Evolutionary conservation across 2,329 filamentous ascomycete species (phyloP), one percentile per base, ranked within the genome.

Genomic region (Chaetoscypha palmicola): DNA sequence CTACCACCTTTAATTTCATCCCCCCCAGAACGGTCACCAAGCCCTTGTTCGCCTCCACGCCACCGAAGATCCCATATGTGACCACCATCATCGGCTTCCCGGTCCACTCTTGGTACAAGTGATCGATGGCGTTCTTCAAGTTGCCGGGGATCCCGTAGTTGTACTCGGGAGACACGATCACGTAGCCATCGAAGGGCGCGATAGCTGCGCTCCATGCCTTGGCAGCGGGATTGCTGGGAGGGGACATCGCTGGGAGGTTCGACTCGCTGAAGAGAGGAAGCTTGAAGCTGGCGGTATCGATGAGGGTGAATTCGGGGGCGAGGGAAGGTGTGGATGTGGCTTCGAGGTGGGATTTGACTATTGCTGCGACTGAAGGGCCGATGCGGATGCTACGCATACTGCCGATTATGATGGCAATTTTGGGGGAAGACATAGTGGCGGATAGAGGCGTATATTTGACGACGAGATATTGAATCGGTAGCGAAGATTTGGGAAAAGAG

Each of bases 81-180:
- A 73, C 64, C 47, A 73, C 62, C 52, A 66, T 57, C 4, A 63
- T 68, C 1, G 67, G 62, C 44, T 72, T 72, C 1, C 62, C 65
- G 9, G 48, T 60, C 69, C 69, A 72, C 48, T 72, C 70, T 43
- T 70, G 50, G 45, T 60, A 71, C 7, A 73, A 55, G 49, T 69
- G 70, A 46, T 73, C 70, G 10, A 73, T 62, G 2, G 69, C 68
- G 44, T 69, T 71, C 56, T 73, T 73, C 10, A 72, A 39, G 14
- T 60, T 62, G 0, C 66, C 68, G 0, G 70, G 66, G 19, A 66
- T 63, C 2, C 66, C 63, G 62, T 64, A 70, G 55, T 73, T 72
- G 48, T 72, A 71, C 47, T 66, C 66, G 2, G 67, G 66, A 2
- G 62, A 62, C 4, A 69, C 54, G 43, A 71, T 68, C 41, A 70